A percentile compares a stretch with the other conserved stretches of the same genome.
Evolutionary conservation across 345 rosid genomes (phyloP).

Genomic region (Eucalyptus microcorys): DNA sequence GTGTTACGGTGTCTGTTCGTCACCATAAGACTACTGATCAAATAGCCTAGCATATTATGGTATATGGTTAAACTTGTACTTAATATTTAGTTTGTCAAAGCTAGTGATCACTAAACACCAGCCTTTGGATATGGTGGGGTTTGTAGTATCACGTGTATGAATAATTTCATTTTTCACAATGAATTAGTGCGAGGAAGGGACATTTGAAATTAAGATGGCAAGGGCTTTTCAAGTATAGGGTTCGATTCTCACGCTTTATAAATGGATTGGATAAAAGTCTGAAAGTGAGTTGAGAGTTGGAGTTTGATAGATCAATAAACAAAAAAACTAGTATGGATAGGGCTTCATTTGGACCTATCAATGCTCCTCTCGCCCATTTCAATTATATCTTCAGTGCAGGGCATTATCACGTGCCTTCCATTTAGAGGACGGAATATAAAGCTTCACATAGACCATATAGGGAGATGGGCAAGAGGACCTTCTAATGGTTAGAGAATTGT

Average conservation of each 20-base stretch:
- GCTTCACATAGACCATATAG: not conserved
- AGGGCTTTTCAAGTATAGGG: not conserved
- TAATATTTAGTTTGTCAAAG: not conserved
- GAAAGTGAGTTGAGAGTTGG: too few relatives aligned
- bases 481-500: not conserved
- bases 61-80: not conserved
- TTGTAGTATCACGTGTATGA: not conserved
- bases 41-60: not conserved
- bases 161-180: not conserved
- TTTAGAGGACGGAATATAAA: not conserved
- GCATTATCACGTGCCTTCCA: not conserved
- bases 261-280: too few relatives aligned
- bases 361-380: not conserved
- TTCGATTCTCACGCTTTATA: too few relatives aligned
- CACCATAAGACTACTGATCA: not conserved
- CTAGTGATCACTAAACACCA: not conserved
- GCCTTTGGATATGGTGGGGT: not conserved
- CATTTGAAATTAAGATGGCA: not conserved
- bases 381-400: not conserved
- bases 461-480: not conserved
- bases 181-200: not conserved
- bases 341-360: not conserved
- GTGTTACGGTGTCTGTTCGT: not conserved
- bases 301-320: too few relatives aligned
- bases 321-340: not conserved